Base-by-base conservation (phyloP, 2,329 filamentous ascomycete species). In the Capronia americana region DNA sequence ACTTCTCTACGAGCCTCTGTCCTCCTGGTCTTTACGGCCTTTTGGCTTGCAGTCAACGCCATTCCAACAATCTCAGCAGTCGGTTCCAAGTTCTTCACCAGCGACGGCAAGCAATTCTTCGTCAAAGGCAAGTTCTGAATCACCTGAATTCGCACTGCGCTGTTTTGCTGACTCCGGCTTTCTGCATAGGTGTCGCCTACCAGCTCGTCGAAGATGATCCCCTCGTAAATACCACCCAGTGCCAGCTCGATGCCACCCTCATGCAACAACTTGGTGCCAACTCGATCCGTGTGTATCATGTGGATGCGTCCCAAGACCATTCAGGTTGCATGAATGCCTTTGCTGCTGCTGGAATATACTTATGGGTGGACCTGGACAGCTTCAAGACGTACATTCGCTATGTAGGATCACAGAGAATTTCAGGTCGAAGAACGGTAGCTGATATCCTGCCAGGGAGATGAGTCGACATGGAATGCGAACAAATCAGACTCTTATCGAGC, bases 201-300 rank as follows among this genome's bases (percentile, higher is more conserved):
- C 81, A 87, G 72, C 81, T 88, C 48, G 80, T 82, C n/a, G 81
- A 84, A 46, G 83, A 89, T 58, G 93, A 97, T 75, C 93, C 92
- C 57, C 86, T 96, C 69, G 80, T 91, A 72, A 86, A 95, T 76
- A 85, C 86, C 48, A 86, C 86, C 56, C 93, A 96, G 81, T 96
- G 92, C 81, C 78, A 84, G 73, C 87, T 88, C 71, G 93, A 97
- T 80, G 89, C 89, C 50, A 77, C 81, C 17, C 83, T 93, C 74
- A 96, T 96, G 91, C 85, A 91, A 77, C 87, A 88, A 20, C 82
- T 97, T 61, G 92, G 92, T 69, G 87, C 90, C 76, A 96, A 96
- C 77, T 85, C 90, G 32, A 92, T 96, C 74, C 91, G 93, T 64
- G 90, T 95, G 65, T 97, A 97, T 79, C 92, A 96, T 75, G 92